Conservation (phyloP, 2,329 filamentous ascomycete species). For the Balansia obtecta region DNA sequence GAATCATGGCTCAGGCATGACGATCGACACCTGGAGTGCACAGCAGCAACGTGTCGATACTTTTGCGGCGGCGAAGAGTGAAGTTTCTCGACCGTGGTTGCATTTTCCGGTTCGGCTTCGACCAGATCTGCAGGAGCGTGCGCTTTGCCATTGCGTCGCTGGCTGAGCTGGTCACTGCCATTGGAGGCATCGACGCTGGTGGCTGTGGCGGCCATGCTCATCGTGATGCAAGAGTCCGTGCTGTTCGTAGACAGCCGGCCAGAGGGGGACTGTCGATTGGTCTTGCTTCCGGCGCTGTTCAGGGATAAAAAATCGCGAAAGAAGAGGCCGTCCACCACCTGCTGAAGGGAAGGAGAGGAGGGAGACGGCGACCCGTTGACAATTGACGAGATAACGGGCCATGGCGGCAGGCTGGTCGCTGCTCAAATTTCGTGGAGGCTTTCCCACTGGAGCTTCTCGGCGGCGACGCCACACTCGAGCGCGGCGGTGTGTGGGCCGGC, state of each 20-base stretch:
- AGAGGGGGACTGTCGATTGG: neutral
- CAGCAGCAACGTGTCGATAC: constrained; percentile 84
- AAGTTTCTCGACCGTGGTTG: constrained; percentile 12
- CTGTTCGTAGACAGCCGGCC: neutral
- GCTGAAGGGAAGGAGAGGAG: neutral
- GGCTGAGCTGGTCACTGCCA: constrained; percentile 13
- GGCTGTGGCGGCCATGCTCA: constrained; percentile 28
- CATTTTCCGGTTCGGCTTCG: constrained; percentile 13
- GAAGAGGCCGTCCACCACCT: neutral
- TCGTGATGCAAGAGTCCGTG: constrained; percentile 18
- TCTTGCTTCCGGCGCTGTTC: neutral
- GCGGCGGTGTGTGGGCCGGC: neutral
- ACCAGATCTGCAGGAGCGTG: constrained; percentile 12
- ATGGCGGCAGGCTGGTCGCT: neutral
- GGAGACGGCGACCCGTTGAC: neutral
- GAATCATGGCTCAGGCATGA: constrained; percentile 84
- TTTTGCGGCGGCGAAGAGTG: constrained; percentile 34
- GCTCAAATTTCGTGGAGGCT: constrained; percentile 1
- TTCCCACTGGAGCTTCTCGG: neutral
- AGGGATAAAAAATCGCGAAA: neutral
- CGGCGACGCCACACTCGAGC: neutral
- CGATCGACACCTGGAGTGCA: constrained; percentile 59
- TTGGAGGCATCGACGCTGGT: constrained; percentile 21
- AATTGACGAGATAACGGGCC: neutral
- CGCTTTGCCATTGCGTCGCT: constrained; percentile 11